Conservation (phyloP, 2,329 filamentous ascomycete genomes). For the Niveomyces coronatus region DNA sequence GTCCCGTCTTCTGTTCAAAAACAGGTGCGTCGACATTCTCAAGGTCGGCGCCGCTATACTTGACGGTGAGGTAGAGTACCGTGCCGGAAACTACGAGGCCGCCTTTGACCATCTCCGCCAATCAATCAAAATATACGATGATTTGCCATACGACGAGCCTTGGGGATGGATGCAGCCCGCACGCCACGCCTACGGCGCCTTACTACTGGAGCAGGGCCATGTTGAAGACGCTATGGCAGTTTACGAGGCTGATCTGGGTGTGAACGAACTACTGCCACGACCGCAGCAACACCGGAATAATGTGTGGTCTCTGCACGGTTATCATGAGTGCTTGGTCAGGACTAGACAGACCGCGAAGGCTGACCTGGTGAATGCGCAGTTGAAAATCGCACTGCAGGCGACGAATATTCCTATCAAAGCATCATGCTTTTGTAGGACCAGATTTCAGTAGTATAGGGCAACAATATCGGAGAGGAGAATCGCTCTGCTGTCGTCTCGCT, state of each 20-base stretch:
- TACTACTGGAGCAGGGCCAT: conserved; percentile 53
- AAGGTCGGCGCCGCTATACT: conserved; percentile 53
- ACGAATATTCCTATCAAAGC: too few species aligned
- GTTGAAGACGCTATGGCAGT: conserved; percentile 42
- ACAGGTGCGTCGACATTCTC: conserved; percentile 52
- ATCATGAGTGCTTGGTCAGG: not conserved
- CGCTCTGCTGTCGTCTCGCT: too few species aligned
- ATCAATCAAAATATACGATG: conserved; percentile 48
- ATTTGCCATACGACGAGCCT: conserved; percentile 58
- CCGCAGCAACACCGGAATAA: conserved; percentile 58
- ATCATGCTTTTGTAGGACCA: too few species aligned
- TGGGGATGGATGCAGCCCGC: conserved; percentile 70
- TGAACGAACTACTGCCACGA: conserved; percentile 47
- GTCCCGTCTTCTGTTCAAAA: conserved; percentile 56
- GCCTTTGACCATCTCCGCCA: conserved; percentile 48
- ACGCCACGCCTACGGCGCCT: conserved; percentile 56
- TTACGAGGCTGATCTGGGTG: conserved; percentile 49
- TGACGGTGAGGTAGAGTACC: conserved; percentile 61
- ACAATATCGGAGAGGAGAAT: too few species aligned
- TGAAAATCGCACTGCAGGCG: conserved; percentile 16
- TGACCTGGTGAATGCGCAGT: conserved; percentile 15
- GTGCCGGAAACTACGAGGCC: conserved; percentile 41
- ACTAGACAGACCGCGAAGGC: too few species aligned
- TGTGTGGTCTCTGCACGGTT: conserved; percentile 63
- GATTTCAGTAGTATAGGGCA: too few species aligned